Conservation (phyloP, 352 stramenopile genomes). For the Achlya hypogyna region DNA sequence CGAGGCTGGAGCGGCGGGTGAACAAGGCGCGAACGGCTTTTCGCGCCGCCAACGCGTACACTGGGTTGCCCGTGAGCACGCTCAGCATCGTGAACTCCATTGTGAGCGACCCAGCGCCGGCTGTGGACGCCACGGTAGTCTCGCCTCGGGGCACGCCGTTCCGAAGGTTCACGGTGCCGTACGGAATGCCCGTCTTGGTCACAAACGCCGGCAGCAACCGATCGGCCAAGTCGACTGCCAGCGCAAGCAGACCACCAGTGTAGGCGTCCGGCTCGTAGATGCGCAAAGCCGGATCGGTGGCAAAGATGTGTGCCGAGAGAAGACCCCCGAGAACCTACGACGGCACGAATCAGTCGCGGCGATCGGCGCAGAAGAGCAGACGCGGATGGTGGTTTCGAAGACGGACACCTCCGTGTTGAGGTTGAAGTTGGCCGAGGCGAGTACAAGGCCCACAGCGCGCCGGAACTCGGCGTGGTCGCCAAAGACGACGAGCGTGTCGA, state of each 20-base stretch:
- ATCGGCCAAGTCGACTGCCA: slow-evolving; percentile 93
- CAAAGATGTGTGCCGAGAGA: slow-evolving; percentile 84
- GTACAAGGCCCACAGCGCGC: slow-evolving; percentile 51
- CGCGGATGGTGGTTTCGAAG: slow-evolving; percentile 91
- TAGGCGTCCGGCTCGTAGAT: slow-evolving; percentile 70
- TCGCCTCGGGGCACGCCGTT: slow-evolving; percentile 83
- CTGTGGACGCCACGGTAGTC: slow-evolving; percentile 93
- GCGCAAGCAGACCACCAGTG: slow-evolving; percentile 83
- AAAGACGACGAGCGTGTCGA: slow-evolving; percentile 86
- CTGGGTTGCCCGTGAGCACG: slow-evolving; percentile 51
- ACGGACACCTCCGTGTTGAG: slow-evolving; percentile 85
- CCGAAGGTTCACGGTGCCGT: slow-evolving; percentile 94
- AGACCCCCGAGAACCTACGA: slow-evolving; percentile 66
- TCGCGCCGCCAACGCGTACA: slow-evolving; percentile 58
- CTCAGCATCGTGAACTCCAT: slow-evolving; percentile 97
- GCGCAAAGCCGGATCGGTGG: slow-evolving; percentile 38
- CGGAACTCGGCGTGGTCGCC: slow-evolving; percentile 67
- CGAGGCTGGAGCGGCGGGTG: slow-evolving; percentile 53
- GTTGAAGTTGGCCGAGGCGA: slow-evolving; percentile 59
- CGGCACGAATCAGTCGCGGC: background rate
- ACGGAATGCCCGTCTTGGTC: slow-evolving; percentile 93
- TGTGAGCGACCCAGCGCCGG: slow-evolving; percentile 91
- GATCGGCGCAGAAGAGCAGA: slow-evolving; percentile 16
- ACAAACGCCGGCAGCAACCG: slow-evolving; percentile 94
- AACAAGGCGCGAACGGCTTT: slow-evolving; percentile 71